Evolutionary conservation across 2,329 filamentous ascomycete species (phyloP).

Genomic region (Cladophialophora immunda): DNA sequence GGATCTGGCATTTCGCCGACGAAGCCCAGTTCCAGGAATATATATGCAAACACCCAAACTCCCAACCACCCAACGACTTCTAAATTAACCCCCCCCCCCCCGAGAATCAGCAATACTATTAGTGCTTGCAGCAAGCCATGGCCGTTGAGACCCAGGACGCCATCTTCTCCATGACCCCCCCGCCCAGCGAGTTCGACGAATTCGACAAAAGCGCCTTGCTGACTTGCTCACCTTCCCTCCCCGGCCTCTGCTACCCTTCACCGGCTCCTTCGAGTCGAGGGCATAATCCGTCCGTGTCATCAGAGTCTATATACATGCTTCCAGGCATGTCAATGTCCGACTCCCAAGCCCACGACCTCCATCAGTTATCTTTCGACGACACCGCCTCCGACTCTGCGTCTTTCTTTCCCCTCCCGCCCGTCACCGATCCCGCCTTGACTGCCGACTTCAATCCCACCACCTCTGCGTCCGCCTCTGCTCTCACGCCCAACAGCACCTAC

Average conservation of each 20-base stretch:
- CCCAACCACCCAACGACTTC: neutral
- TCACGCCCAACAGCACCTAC: constrained; percentile 29
- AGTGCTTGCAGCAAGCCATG: constrained; percentile 27
- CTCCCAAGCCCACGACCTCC: constrained; percentile 30
- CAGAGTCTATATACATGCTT: constrained; percentile 35
- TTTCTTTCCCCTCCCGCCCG: constrained; percentile 36
- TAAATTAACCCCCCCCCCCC: constrained; percentile 7
- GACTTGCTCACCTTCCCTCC: constrained; percentile 36
- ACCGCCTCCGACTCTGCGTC: constrained; percentile 33
- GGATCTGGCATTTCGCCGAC: constrained; percentile 16
- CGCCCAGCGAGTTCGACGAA: constrained; percentile 40
- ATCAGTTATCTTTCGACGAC: constrained; percentile 35
- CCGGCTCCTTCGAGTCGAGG: constrained; percentile 39
- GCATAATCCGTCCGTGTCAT: constrained; percentile 34
- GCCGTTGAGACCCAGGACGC: constrained; percentile 34
- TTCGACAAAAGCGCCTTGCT: constrained; percentile 38
- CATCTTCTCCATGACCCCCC: constrained; percentile 40
- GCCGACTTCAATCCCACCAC: constrained; percentile 25
- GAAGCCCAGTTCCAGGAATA: neutral
- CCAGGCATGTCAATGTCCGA: constrained; percentile 32
- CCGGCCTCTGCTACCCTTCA: constrained; percentile 39
- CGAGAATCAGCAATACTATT: constrained; percentile 4
- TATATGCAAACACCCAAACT: neutral
- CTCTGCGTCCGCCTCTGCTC: constrained; percentile 15
- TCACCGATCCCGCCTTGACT: constrained; percentile 32